Evolutionary conservation across 2,329 filamentous ascomycete species (phyloP), one percentile per base, ranked within the genome.

Genomic region (Laburnicola sp.): DNA sequence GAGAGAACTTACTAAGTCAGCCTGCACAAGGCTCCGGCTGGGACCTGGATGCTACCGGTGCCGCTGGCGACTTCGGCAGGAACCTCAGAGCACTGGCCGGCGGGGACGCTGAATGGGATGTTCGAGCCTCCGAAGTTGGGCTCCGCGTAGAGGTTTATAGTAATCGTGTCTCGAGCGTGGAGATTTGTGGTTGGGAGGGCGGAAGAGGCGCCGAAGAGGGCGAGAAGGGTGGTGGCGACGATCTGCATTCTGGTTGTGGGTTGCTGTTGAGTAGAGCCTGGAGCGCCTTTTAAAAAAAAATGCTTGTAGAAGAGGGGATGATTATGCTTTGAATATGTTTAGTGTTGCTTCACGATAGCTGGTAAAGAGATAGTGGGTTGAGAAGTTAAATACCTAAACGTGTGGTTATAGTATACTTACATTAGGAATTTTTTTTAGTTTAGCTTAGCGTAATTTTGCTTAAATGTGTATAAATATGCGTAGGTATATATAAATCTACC

Each of bases 1-100:
- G 36, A 38, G 5, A 31, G 21, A 34, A 50, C 60, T 52, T 59
- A 63, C 60, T 61, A 63, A 26, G 60, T 63, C 6, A 63, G 49
- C 36, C 60, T 49, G 51, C 60, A 63, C 6, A 51, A 54, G 5
- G 48, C 51, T 9, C 58, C 58, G 25, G 38, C 7, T 23, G 46
- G 49, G 22, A 50, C 43, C 32, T 44, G 54, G 16, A 61, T 46
- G 32, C 51, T 54, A 5, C 60, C 60, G 2, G 58, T 38, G 38
- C 58, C 59, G 40, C 53, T 54, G 25, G 28, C 38, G 39, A 42
- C 53, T 1, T 42, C 51, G 8, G 31, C 49, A 2, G 44, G 11
- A 6, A 63, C 44, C 10, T 38, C 10, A 3, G 50, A 27, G 45
- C 60, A 63, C 25, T 51, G 1, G 44, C 58, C 51, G 50, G 40